Conservation (phyloP, 1,139 yeast species). For the Candida mesenterica region DNA sequence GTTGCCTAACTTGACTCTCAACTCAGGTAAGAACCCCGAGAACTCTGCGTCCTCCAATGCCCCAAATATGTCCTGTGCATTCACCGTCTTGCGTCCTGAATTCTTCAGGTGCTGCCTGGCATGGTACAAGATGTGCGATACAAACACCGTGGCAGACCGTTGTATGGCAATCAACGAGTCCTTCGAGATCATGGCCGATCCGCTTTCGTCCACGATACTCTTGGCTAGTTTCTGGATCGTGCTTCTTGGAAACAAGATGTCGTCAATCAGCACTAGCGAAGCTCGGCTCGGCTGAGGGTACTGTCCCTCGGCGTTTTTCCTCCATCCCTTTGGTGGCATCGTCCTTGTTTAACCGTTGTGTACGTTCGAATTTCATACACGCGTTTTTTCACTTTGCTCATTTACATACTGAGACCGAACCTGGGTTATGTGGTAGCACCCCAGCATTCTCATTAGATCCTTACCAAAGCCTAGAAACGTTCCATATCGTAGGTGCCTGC, state of each 20-base stretch:
- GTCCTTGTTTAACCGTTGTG: constrained; percentile 6
- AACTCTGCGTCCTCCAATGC: constrained; percentile 61
- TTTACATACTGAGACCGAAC: too few relatives aligned
- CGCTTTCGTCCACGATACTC: constrained; percentile 25
- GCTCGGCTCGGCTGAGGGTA: constrained; percentile 55
- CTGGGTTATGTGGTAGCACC: too few relatives aligned
- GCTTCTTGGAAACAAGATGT: constrained; percentile 63
- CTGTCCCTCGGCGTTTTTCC: constrained; percentile 69
- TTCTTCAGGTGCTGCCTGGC: constrained; percentile 57
- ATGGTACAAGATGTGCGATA: constrained; percentile 61
- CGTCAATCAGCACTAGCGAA: constrained; percentile 60
- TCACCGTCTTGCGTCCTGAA: constrained; percentile 57
- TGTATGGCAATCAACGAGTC: constrained; percentile 68
- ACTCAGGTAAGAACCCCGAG: constrained; percentile 51
- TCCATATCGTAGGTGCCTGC: too few relatives aligned
- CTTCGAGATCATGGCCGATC: constrained; percentile 51
- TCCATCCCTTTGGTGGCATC: constrained; percentile 86
- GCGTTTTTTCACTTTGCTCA: constrained; percentile 2
- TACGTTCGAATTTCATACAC: neutral
- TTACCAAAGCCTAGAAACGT: too few relatives aligned
- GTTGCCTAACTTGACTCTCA: constrained; percentile 47
- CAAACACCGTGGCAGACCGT: constrained; percentile 71
- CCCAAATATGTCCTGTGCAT: constrained; percentile 60
- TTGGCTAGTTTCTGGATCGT: constrained; percentile 62
- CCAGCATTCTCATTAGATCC: too few relatives aligned